Evolutionary conservation across 2,329 filamentous ascomycete genomes (phyloP).

Genomic region (Aplosporella prunicola): DNA sequence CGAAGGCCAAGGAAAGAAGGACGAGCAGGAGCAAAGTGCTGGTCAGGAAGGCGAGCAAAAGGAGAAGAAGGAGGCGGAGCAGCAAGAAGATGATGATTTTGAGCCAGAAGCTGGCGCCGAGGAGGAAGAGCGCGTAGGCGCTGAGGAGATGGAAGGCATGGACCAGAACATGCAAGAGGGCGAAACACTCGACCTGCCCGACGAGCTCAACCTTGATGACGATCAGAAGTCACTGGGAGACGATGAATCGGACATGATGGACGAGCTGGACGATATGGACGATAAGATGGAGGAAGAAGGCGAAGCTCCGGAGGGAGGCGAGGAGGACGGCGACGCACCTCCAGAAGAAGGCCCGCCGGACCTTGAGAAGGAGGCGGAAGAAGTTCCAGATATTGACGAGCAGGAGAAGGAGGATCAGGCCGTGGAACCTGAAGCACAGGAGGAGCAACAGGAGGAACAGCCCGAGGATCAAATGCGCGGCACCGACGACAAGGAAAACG

Average conservation of each 20-base stretch:
- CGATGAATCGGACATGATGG: conserved; percentile 41
- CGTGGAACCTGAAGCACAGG: conserved; percentile 37
- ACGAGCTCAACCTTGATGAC: conserved; percentile 76
- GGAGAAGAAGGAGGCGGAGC: conserved; percentile 52
- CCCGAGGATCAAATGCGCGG: conserved; percentile 12
- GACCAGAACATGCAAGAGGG: conserved; percentile 74
- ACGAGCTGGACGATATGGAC: conserved; percentile 43
- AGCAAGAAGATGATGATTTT: conserved; percentile 38
- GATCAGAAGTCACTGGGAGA: conserved; percentile 41
- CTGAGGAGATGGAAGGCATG: conserved; percentile 56
- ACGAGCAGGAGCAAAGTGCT: conserved; percentile 36
- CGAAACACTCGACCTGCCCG: conserved; percentile 72
- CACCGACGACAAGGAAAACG: conserved; percentile 26
- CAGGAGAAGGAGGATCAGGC: conserved; percentile 32
- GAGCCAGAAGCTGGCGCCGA: conserved; percentile 49
- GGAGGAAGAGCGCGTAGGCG: conserved; percentile 51
- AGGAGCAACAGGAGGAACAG: conserved; percentile 31
- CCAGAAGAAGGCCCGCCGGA: conserved; percentile 22
- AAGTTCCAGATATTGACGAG: conserved; percentile 25
- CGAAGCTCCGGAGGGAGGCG: conserved; percentile 28
- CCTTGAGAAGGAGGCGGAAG: conserved; percentile 25
- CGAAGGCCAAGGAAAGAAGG: conserved; percentile 40
- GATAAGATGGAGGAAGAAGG: conserved; percentile 28
- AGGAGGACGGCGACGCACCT: conserved; percentile 25
- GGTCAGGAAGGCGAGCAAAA: conserved; percentile 37